A percentile compares a stretch with the other conserved stretches of the same genome.
Conservation (phyloP, 768 basidiomycete species). For the Leccinum incarnatum region DNA sequence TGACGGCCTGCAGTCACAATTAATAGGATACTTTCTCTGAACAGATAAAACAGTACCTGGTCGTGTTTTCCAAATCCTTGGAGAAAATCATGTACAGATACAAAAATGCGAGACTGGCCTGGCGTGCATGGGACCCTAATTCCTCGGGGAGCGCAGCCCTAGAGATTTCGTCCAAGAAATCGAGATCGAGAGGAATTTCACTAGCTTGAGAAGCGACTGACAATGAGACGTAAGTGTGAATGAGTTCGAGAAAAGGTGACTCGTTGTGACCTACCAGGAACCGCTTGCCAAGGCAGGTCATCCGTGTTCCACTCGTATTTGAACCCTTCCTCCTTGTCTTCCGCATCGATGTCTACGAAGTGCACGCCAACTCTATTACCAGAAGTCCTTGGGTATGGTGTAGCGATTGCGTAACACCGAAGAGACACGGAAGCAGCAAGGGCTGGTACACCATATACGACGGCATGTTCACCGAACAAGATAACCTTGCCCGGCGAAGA, state of each 20-base stretch:
- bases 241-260: background rate
- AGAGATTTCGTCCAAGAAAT: constrained; percentile 70
- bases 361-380: constrained; percentile 55
- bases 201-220: constrained; percentile 16
- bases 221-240: background rate
- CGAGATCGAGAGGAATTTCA: constrained; percentile 57
- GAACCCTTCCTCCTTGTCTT: constrained; percentile 40
- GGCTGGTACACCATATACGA: constrained; percentile 97
- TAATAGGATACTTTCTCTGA: constrained; percentile 9
- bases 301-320: constrained; percentile 79
- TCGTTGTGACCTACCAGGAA: constrained; percentile 35
- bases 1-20: constrained; percentile 50
- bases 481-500: constrained; percentile 98
- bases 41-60: constrained; percentile 48
- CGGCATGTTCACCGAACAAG: constrained; percentile 97
- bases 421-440: constrained; percentile 94
- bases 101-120: constrained; percentile 72
- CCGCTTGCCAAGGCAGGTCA: constrained; percentile 75
- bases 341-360: constrained; percentile 67
- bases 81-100: constrained; percentile 86
- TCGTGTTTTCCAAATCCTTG: constrained; percentile 39
- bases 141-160: constrained; percentile 34
- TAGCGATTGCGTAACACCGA: constrained; percentile 86
- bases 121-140: constrained; percentile 37
- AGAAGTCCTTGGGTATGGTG: constrained; percentile 59